These are phyloP conservation scores for Penicillium polonicum DNA, from an alignment of 2,329 filamentous ascomycete species.

Conservation along the genomic window DNA sequence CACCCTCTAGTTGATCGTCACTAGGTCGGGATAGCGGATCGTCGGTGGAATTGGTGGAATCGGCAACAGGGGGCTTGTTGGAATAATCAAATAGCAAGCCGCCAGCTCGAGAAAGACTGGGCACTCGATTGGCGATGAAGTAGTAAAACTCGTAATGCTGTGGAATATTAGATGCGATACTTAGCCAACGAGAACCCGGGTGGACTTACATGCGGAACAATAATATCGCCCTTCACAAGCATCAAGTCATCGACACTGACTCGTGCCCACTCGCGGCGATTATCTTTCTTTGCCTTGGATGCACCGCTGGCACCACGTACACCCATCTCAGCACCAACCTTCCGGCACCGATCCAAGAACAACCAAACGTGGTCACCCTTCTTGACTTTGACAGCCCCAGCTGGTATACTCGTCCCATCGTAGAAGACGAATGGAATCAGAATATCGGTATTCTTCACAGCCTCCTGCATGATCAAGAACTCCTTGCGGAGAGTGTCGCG, in stretches of 20 bases:
- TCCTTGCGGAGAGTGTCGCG: constrained; percentile 73
- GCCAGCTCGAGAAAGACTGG: constrained; percentile 69
- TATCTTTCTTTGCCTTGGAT: constrained; percentile 53
- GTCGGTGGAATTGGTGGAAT: constrained; percentile 34
- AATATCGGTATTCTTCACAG: constrained; percentile 85
- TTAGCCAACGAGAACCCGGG: background rate
- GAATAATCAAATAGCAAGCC: constrained; percentile 78
- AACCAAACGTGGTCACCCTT: constrained; percentile 94
- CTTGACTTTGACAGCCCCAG: constrained; percentile 79
- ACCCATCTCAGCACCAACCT: constrained; percentile 79
- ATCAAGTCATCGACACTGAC: constrained; percentile 95
- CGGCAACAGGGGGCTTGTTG: constrained; percentile 37
- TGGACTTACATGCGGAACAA: constrained; percentile 82
- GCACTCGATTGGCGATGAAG: constrained; percentile 75
- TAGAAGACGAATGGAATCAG: constrained; percentile 95
- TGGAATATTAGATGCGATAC: constrained; percentile 2
- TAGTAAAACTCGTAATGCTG: constrained; percentile 98
- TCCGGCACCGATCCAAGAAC: constrained; percentile 86
- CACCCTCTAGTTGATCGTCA: constrained; percentile 68
- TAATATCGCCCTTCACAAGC: constrained; percentile 84
- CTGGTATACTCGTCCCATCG: constrained; percentile 85
- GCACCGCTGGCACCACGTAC: constrained; percentile 61
- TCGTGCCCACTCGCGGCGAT: constrained; percentile 80
- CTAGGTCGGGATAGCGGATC: constrained; percentile 48
- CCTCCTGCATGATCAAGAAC: constrained; percentile 78